Evolutionary conservation across 2,329 filamentous ascomycete genomes (phyloP).

Genomic region (Trichophyton verrucosum): DNA sequence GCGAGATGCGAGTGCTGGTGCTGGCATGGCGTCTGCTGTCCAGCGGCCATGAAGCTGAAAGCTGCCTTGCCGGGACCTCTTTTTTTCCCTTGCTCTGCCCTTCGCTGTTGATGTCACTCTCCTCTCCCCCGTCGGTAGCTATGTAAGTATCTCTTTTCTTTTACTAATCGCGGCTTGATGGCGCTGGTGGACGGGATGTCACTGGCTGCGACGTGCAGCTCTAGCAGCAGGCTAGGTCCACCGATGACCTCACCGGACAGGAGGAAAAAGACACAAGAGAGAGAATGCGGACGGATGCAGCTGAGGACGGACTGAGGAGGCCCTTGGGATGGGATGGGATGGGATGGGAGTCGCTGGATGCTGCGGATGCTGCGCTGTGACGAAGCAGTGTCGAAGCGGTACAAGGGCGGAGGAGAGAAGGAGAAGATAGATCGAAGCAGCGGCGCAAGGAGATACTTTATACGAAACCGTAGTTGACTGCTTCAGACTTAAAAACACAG

Average conservation of each 20-base stretch:
- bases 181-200: neutral
- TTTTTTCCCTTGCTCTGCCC: neutral
- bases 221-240: neutral
- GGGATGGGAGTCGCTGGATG: neutral
- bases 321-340: neutral
- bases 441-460: neutral
- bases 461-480: neutral
- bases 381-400: neutral
- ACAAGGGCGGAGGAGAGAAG: too few species aligned
- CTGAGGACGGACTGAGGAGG: neutral
- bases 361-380: neutral
- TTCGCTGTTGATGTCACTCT: neutral
- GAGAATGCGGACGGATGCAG: neutral
- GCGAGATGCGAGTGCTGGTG: slow-evolving; percentile 38
- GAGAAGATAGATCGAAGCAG: neutral
- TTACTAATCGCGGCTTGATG: neutral
- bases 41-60: slow-evolving; percentile 4
- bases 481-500: too few species aligned
- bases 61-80: neutral
- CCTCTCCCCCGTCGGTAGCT: neutral
- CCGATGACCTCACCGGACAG: slow-evolving; percentile 1
- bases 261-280: neutral
- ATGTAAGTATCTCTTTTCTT: neutral
- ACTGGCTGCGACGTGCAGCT: neutral
- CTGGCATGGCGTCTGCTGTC: slow-evolving; percentile 3